phyloP scores from a whole-genome alignment of 352 stramenopile species.

The Pythium aquatile region DNA sequence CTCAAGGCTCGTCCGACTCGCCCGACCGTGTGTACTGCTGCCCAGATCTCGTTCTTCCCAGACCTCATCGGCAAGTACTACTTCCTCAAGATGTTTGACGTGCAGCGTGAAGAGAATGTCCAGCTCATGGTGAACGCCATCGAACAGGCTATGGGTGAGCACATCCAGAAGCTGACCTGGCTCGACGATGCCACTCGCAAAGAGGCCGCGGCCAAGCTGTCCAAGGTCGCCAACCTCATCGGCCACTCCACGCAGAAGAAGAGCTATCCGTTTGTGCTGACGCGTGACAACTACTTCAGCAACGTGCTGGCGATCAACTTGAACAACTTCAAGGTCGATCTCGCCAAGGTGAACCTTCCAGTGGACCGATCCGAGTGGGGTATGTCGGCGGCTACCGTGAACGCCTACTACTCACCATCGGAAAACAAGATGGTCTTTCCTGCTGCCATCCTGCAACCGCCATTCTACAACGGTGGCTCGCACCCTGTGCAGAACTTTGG shows the following conservation, averaged over 20 bases:
- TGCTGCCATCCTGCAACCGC: constrained; percentile 90
- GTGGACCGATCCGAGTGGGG: constrained; percentile 66
- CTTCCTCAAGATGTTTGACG: constrained; percentile 81
- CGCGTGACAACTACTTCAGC: constrained; percentile 45
- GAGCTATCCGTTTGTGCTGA: constrained; percentile 32
- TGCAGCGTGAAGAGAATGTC: constrained; percentile 66
- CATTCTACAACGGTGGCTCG: constrained; percentile 84
- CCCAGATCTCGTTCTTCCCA: constrained; percentile 40
- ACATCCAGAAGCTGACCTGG: constrained; percentile 89
- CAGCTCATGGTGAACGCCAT: constrained; percentile 84
- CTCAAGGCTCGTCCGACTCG: constrained; percentile 55
- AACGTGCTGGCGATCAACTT: constrained; percentile 47
- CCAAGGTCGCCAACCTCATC: constrained; percentile 39
- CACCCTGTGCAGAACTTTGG: constrained; percentile 90
- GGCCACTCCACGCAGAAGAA: constrained; percentile 50
- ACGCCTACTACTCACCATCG: constrained; percentile 71
- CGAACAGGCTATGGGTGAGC: constrained; percentile 73
- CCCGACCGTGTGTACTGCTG: constrained; percentile 55
- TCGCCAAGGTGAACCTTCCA: constrained; percentile 32
- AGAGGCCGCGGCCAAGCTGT: constrained; percentile 85
- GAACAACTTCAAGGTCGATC: constrained; percentile 30
- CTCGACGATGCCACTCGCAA: constrained; percentile 83
- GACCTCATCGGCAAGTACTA: constrained; percentile 83
- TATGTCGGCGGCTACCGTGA: constrained; percentile 89
- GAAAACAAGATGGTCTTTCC: constrained; percentile 93